Evolutionary conservation across 768 basidiomycete species (phyloP).

Genomic region (Tephrocybe rancida): DNA sequence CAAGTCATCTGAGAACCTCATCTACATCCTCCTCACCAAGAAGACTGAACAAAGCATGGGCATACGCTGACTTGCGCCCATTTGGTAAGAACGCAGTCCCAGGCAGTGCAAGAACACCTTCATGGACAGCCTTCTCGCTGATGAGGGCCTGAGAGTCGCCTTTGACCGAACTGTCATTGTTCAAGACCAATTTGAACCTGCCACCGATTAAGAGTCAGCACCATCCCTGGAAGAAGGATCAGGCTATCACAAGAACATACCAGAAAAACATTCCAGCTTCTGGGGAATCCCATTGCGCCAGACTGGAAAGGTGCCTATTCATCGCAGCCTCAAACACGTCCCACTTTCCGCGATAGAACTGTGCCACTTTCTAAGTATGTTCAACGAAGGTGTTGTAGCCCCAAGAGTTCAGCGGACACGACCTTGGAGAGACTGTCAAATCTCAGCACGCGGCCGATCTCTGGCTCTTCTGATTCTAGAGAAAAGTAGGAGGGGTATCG

Average conservation of each 20-base stretch:
- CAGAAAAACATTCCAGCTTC: constrained; percentile 91
- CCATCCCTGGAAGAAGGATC: too few species aligned
- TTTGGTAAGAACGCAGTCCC: constrained; percentile 76
- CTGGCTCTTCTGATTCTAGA: constrained; percentile 64
- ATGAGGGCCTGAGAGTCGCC: constrained; percentile 73
- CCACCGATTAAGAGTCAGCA: neutral
- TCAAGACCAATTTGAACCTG: constrained; percentile 67
- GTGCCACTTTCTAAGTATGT: constrained; percentile 65
- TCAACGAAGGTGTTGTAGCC: constrained; percentile 72
- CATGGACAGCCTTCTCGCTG: constrained; percentile 64
- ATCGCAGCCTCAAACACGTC: constrained; percentile 75
- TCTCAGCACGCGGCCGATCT: constrained; percentile 74
- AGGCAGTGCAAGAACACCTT: constrained; percentile 86
- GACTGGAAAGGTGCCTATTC: constrained; percentile 65
- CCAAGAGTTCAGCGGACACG: constrained; percentile 67
- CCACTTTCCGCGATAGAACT: constrained; percentile 67
- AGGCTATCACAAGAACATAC: constrained; percentile 35
- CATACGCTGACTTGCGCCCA: constrained; percentile 62
- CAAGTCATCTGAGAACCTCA: constrained; percentile 66
- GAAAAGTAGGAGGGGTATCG: constrained; percentile 77
- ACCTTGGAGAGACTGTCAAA: constrained; percentile 90
- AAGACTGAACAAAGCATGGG: constrained; percentile 79
- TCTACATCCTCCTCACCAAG: constrained; percentile 64
- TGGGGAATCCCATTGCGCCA: constrained; percentile 71
- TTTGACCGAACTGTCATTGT: constrained; percentile 28